These are phyloP conservation scores for Cucumis cinereus DNA, from an alignment of 306 rosid genomes.

Conservation along the genomic window DNA sequence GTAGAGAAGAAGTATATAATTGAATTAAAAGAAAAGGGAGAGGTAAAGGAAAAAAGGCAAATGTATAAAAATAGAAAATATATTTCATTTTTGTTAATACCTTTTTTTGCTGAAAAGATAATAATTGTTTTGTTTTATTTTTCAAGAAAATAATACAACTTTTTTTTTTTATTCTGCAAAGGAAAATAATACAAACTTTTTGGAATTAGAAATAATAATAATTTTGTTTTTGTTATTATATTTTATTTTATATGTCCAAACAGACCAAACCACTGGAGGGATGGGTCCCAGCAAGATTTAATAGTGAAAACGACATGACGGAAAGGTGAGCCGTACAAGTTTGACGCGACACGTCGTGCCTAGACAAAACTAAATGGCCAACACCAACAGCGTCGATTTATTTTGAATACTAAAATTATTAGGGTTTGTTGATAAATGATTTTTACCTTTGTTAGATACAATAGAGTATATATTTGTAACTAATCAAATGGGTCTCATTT, in stretches of 20 bases:
- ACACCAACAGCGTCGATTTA: neutral
- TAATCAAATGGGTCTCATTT: too few species aligned
- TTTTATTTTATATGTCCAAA: neutral
- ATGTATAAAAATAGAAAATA: neutral
- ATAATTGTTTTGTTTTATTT: neutral
- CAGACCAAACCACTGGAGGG: neutral
- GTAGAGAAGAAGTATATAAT: too few species aligned
- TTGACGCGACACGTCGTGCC: neutral
- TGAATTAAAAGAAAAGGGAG: neutral
- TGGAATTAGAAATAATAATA: neutral
- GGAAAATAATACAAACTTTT: neutral
- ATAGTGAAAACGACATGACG: slow-evolving; percentile 1
- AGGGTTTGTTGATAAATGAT: neutral
- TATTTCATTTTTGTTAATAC: too few species aligned
- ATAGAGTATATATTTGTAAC: too few species aligned
- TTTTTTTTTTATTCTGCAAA: neutral
- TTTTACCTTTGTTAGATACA: too few species aligned
- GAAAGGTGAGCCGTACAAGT: neutral
- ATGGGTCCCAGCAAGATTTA: neutral
- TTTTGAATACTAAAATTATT: neutral
- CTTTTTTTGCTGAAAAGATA: too few species aligned
- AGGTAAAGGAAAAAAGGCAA: neutral
- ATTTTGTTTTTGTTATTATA: neutral
- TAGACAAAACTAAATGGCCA: neutral
- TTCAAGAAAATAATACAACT: too few species aligned